Evolutionary conservation across 2,329 filamentous ascomycete genomes (phyloP), one percentile per base, ranked within the genome.

Genomic region (Nemania sp.): DNA sequence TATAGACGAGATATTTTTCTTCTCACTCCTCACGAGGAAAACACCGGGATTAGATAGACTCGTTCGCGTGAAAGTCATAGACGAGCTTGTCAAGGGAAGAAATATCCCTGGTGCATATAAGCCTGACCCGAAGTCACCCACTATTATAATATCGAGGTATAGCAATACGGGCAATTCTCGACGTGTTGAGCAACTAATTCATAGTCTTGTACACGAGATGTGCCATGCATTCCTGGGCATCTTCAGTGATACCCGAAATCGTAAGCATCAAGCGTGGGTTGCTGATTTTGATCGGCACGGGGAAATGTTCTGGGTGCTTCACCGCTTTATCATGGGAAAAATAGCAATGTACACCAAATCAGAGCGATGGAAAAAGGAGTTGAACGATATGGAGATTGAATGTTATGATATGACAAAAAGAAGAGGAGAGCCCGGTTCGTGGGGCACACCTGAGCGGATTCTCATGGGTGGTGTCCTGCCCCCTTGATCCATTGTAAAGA

Each of bases 291-390:
- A 22, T 0, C 32, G 55, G 3, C 67, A 69, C 27, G 60, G 67
- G 2, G 51, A 61, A 15, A 69, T 67, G 59, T 69, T 66, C 11
- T 69, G 62, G 58, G 49, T 62, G 3, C 47, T 66, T 0, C 5
- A 56, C 3, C 45, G 35, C 8, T 63, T 63, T 43, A 24, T 55
- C 6, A 0, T 18, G 24, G n/a, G 22, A 35, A 52, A 32, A 32
- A 29, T 64, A 53, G n/a, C 11, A 6, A 22, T 7, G 3, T 52
- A 43, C 18, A 47, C 53, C 3, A 43, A 43, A 13, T 57, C 45
- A 5, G 45, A 58, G 10, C 13, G 24, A 41, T 64, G 61, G 61
- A 5, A 15, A 22, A 18, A 22, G 20, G 13, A 57, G 29, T 10
- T 41, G n/a, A 5, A 29, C 0, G 1, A 8, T 0, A n/a, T 18